Evolutionary conservation across 2,329 filamentous ascomycete genomes (phyloP).

Genomic region (Calonectria ilicicola): DNA sequence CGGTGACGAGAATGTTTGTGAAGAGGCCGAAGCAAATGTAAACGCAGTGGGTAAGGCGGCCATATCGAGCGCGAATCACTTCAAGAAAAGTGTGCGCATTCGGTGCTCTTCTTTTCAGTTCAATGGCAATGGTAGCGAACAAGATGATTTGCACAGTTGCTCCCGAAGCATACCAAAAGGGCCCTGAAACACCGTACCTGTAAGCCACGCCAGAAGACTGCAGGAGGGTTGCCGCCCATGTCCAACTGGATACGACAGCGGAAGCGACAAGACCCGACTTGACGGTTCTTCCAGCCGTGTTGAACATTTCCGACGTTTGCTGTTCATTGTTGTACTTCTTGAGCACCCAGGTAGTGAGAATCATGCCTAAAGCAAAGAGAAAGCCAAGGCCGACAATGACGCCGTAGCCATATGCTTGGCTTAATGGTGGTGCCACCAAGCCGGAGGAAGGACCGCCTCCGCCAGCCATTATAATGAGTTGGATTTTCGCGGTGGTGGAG

Average conservation of each 20-base stretch:
- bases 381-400: constrained; percentile 80
- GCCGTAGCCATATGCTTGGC: constrained; percentile 79
- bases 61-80: constrained; percentile 84
- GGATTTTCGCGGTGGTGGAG: neutral
- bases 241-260: constrained; percentile 91
- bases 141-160: constrained; percentile 69
- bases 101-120: constrained; percentile 85
- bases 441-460: constrained; percentile 12
- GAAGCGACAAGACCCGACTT: constrained; percentile 89
- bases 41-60: constrained; percentile 46
- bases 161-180: neutral
- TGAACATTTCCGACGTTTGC: constrained; percentile 93
- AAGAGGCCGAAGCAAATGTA: neutral
- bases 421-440: constrained; percentile 47
- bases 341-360: constrained; percentile 76
- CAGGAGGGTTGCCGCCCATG: neutral
- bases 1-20: neutral
- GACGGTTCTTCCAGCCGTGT: constrained; percentile 85
- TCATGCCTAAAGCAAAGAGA: constrained; percentile 79
- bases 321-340: constrained; percentile 71
- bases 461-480: neutral
- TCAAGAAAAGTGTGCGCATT: constrained; percentile 89
- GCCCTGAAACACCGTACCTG: neutral
- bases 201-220: neutral
- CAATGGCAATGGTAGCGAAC: constrained; percentile 90